These are phyloP conservation scores for Hypoxylon sp. DNA, from an alignment of 2,329 filamentous ascomycete species.

Conservation along the genomic window DNA sequence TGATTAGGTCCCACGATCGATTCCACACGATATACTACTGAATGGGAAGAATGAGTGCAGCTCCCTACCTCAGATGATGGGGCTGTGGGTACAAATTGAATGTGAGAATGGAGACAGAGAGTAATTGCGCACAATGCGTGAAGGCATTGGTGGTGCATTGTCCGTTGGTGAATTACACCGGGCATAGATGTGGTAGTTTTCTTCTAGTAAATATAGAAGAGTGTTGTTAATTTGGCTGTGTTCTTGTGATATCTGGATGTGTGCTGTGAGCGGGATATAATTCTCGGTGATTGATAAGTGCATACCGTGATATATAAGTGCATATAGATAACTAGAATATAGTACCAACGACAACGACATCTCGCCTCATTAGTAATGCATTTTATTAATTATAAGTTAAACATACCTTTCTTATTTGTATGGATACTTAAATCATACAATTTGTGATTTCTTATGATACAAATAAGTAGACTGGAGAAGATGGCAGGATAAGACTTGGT, in stretches of 20 bases:
- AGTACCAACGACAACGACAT: neutral
- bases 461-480: too few relatives aligned
- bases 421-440: too few relatives aligned
- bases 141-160: neutral
- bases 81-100: slow-evolving; percentile 33
- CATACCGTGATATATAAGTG: neutral
- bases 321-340: neutral
- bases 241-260: neutral
- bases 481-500: too few relatives aligned
- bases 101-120: slow-evolving; percentile 17
- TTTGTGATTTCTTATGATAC: too few relatives aligned
- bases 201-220: slow-evolving; percentile 31
- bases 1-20: slow-evolving; percentile 20
- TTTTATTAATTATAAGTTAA: too few relatives aligned
- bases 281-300: neutral
- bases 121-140: slow-evolving; percentile 2
- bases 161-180: slow-evolving; percentile 26
- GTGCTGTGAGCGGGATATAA: neutral
- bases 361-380: neutral
- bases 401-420: too few relatives aligned
- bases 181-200: slow-evolving; percentile 27
- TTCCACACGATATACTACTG: slow-evolving; percentile 29
- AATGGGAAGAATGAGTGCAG: slow-evolving; percentile 16
- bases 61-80: neutral
- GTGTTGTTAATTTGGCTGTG: slow-evolving; percentile 10